Percentiles rank a stretch among this genome's conserved stretches.
Conservation (phyloP, 495 filamentous ascomycete species). For the Aspergillus taichungensis region DNA sequence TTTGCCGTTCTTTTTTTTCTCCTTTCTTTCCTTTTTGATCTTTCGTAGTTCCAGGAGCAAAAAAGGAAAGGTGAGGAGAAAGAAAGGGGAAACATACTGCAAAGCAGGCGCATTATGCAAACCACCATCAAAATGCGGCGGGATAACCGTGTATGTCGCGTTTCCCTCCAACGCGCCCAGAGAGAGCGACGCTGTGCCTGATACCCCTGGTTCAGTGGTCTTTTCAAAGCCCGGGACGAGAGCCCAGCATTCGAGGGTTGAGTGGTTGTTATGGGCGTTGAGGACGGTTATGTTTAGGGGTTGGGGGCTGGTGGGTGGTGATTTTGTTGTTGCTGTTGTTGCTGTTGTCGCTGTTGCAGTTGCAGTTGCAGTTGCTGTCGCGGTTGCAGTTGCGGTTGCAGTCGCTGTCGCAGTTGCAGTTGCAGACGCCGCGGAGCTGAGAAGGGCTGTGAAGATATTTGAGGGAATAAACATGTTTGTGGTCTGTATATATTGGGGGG, state of each 20-base stretch:
- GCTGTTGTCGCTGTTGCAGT: conserved; percentile 13
- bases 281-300: conserved; percentile 37
- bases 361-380: too few species aligned
- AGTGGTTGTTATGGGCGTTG: conserved; percentile 27
- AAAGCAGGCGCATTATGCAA: conserved; percentile 40
- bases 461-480: conserved; percentile 2
- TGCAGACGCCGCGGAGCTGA: too few species aligned
- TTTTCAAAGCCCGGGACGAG: conserved; percentile 30
- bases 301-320: conserved; percentile 3
- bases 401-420: too few species aligned
- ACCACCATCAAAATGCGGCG: conserved; percentile 39
- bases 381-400: too few species aligned
- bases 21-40: too few species aligned
- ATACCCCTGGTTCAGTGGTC: conserved; percentile 33
- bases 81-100: conserved; percentile 30
- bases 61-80: not conserved
- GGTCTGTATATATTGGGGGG: not conserved
- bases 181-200: conserved; percentile 24
- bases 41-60: too few species aligned
- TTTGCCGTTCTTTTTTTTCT: too few species aligned
- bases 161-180: conserved; percentile 27
- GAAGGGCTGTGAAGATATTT: conserved; percentile 14
- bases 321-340: not conserved
- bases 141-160: conserved; percentile 32
- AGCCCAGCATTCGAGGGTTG: conserved; percentile 49